phyloP scores from a whole-genome alignment of 495 filamentous ascomycete genomes.

The Aspergillus leporis region DNA sequence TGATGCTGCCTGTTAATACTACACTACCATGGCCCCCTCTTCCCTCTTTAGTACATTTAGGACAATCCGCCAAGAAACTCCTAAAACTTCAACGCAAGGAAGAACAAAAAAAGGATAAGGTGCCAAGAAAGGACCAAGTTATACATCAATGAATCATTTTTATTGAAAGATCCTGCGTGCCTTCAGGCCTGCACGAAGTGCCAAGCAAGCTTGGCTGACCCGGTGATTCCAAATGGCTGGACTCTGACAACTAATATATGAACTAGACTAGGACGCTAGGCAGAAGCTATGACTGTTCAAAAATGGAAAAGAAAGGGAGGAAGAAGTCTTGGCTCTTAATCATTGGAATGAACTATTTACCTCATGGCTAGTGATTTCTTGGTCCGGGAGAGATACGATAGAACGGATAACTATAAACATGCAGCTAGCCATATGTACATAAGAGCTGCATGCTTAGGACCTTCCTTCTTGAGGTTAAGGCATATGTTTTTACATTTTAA shows the following conservation, averaged over 20 bases:
- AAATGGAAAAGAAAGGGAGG: background rate
- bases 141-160: background rate
- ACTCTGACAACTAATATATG: background rate
- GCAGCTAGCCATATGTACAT: background rate
- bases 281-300: background rate
- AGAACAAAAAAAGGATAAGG: background rate
- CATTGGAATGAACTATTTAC: background rate
- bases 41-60: constrained; percentile 2
- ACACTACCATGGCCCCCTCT: background rate
- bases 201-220: constrained; percentile 14
- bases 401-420: background rate
- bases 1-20: constrained; percentile 8
- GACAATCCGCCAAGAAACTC: constrained; percentile 6
- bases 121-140: background rate
- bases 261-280: background rate
- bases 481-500: too few relatives aligned
- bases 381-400: background rate
- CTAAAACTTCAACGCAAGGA: background rate
- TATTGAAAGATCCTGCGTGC: constrained; percentile 2
- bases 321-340: background rate
- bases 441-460: background rate
- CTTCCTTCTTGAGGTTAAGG: background rate
- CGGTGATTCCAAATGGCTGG: background rate
- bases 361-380: background rate
- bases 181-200: constrained; percentile 3